Conservation (phyloP, 768 basidiomycete species). For the Dentipellis fragilis region DNA sequence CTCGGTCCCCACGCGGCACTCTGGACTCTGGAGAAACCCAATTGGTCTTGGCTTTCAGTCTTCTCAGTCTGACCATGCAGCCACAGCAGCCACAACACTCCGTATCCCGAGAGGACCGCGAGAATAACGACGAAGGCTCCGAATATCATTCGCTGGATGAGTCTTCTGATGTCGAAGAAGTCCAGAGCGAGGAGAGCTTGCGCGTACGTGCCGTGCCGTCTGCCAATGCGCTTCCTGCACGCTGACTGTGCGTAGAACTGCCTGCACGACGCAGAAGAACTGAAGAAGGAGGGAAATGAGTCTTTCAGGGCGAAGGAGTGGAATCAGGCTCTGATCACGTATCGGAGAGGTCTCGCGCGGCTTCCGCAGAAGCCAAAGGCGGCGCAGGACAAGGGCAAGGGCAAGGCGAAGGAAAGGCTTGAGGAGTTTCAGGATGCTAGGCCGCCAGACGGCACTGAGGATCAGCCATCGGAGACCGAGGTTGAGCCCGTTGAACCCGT, state of each 20-base stretch:
- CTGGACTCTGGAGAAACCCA: too few species aligned
- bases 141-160: background rate
- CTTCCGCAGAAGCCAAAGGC: conserved; percentile 40
- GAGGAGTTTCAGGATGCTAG: conserved; percentile 2
- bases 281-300: conserved; percentile 71
- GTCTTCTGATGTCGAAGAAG: background rate
- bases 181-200: conserved; percentile 2
- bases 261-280: conserved; percentile 42
- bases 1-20: too few species aligned
- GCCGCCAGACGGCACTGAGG: background rate
- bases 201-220: conserved; percentile 2
- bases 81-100: background rate
- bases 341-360: conserved; percentile 55
- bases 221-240: background rate
- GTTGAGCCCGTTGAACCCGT: too few species aligned
- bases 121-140: background rate
- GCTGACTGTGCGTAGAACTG: conserved; percentile 24
- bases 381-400: conserved; percentile 13
- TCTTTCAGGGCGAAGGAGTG: conserved; percentile 57
- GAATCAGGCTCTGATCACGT: conserved; percentile 61
- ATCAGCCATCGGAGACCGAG: too few species aligned
- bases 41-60: too few species aligned
- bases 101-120: background rate
- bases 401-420: conserved; percentile 13
- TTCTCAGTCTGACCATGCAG: background rate